Evolutionary conservation across 2,329 filamentous ascomycete species (phyloP).

Genomic region (Pseudogymnoascus verrucosus): DNA sequence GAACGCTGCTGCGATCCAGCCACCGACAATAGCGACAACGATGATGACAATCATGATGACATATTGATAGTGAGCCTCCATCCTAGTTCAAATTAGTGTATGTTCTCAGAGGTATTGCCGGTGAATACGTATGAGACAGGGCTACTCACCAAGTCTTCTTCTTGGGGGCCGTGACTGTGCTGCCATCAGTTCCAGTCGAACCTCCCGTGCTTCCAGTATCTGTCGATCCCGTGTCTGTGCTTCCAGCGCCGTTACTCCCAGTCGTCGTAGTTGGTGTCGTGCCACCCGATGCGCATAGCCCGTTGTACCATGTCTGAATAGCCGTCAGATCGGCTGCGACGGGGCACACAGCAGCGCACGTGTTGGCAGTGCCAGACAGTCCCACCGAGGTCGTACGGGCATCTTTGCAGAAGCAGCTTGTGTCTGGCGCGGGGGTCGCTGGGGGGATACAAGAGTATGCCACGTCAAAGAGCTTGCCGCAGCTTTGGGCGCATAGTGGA

Average conservation of each 20-base stretch:
- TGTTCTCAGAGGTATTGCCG: slow-evolving; percentile 3
- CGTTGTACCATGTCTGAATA: slow-evolving; percentile 63
- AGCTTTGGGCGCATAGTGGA: slow-evolving; percentile 53
- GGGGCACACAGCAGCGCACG: not conserved
- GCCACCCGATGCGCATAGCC: slow-evolving; percentile 49
- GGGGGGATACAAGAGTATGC: slow-evolving; percentile 64
- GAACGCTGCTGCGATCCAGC: slow-evolving; percentile 61
- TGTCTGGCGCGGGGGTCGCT: slow-evolving; percentile 44
- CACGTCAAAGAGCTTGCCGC: slow-evolving; percentile 57
- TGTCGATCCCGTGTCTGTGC: not conserved
- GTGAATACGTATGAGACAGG: not conserved
- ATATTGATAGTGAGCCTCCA: slow-evolving; percentile 68
- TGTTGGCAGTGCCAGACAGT: not conserved
- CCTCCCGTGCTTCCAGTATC: not conserved
- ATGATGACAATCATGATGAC: slow-evolving; percentile 73
- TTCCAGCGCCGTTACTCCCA: not conserved
- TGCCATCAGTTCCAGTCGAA: not conserved
- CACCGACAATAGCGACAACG: slow-evolving; percentile 56
- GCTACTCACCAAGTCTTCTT: slow-evolving; percentile 2
- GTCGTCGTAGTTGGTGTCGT: slow-evolving; percentile 12
- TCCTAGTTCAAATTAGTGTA: slow-evolving; percentile 37
- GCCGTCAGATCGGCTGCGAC: slow-evolving; percentile 40
- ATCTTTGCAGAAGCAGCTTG: slow-evolving; percentile 67
- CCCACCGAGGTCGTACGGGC: slow-evolving; percentile 16
- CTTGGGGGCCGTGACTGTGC: slow-evolving; percentile 6